phyloP scores from a whole-genome alignment of 495 filamentous ascomycete species.

The Aspergillus nidulans region DNA sequence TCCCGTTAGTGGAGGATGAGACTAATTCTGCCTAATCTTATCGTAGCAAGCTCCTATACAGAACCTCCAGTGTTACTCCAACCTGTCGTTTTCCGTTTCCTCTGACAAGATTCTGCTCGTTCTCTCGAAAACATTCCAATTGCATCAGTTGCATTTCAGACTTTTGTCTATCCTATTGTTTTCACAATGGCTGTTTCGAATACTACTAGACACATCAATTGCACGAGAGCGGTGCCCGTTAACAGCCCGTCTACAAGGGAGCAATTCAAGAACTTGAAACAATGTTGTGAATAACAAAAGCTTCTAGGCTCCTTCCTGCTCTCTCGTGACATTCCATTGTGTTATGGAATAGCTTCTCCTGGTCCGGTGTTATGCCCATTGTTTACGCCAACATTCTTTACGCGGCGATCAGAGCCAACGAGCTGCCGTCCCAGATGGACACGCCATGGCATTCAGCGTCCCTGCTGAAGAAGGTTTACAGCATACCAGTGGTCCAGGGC shows the following conservation, averaged over 20 bases:
- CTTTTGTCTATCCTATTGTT: neutral
- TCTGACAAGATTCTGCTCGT: neutral
- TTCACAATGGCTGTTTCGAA: neutral
- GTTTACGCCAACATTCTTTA: constrained; percentile 13
- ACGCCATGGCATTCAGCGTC: constrained; percentile 5
- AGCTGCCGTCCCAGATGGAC: constrained; percentile 6
- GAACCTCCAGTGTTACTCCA: too few species aligned
- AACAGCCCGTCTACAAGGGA: neutral
- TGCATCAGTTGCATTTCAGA: neutral
- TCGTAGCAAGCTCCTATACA: too few species aligned
- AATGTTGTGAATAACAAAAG: neutral
- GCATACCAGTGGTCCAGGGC: neutral
- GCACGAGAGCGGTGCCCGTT: neutral
- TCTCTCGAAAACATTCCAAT: neutral
- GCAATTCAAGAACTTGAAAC: neutral
- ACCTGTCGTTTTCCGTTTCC: too few species aligned
- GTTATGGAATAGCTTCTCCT: too few species aligned
- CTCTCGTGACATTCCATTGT: too few species aligned
- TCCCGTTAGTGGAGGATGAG: too few species aligned
- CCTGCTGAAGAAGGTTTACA: constrained; percentile 1
- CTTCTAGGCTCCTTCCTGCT: too few species aligned
- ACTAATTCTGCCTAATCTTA: too few species aligned
- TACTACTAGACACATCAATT: too few species aligned
- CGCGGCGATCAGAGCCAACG: constrained; percentile 22
- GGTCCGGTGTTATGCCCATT: neutral